Evolutionary conservation across 805 yeast species (phyloP), one percentile per base, ranked within the genome.

Genomic region (Saccharomycopsis fibuligera): DNA sequence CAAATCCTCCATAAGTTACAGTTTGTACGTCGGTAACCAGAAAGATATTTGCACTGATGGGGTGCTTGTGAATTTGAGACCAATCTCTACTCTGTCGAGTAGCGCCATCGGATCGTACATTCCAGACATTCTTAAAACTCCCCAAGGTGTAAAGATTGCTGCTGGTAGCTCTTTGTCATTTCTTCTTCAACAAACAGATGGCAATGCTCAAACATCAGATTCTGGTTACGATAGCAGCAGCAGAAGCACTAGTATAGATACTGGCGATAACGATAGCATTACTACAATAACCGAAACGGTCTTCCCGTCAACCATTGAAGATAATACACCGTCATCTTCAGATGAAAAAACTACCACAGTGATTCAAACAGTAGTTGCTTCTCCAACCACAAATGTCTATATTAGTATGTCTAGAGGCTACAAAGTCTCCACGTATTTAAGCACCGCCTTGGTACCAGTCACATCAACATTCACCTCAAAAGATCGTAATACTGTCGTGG

Each of bases 111-210:
- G 16, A 9, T 3, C n/a, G 3, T 50, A 30, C 22, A 21, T 46
- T 12, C 54, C 54, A 5, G 54, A 48, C 38, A 50, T 50, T 22
- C 40, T 50, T 21, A n/a, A 41, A n/a, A 50, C 54, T n/a, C 8
- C 35, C 10, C 38, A 47, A 33, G 54, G 54, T 8, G 36, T 50
- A 9, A 27, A 38, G 3, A 50, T 50, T 31, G 54, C 54, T 33
- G 31, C 12, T 3, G 54, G 50, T 10, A 24, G 41, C 14, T 50
- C 54, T 6, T 10, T 47, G 3, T 41, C 48, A 5, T 50, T 19
- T 27, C 36, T 12, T 17, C 46, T 23, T 8, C 10, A 8, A 8
- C 8, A 45, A 14, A n/a, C n/a, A n/a, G 31, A 27, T 30, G 36
- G 22, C 35, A 38, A 19, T 23, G 21, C 23, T 24, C 23, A 27